These are phyloP conservation scores for Tylopilus vinaceipallidus DNA, from an alignment of 768 basidiomycete species.

Conservation along the genomic window DNA sequence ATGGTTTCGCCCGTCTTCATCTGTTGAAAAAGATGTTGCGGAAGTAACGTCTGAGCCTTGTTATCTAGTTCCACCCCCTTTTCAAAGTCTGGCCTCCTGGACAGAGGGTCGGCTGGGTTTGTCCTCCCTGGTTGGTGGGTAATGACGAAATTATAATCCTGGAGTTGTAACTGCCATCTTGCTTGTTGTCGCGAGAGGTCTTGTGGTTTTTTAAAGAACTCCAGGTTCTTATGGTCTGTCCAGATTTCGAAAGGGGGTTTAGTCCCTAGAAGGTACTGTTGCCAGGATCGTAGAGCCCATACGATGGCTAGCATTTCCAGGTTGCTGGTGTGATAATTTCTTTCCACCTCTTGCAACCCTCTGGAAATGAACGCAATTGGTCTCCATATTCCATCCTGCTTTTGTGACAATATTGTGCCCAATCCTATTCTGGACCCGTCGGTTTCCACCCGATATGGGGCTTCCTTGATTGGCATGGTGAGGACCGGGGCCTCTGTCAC, in stretches of 20 bases:
- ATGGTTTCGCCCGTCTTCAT: too few species aligned
- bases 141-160: too few species aligned
- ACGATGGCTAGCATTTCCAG: slow-evolving; percentile 2
- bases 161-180: background rate
- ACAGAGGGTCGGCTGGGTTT: too few species aligned
- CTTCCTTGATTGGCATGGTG: too few species aligned
- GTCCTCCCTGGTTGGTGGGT: too few species aligned
- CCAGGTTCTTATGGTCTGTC: slow-evolving; percentile 40
- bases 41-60: too few species aligned
- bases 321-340: slow-evolving; percentile 1
- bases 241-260: slow-evolving; percentile 18
- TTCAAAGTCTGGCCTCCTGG: too few species aligned
- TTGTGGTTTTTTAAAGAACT: slow-evolving; percentile 29
- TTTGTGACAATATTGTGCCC: background rate
- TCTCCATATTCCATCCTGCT: background rate
- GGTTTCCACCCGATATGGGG: background rate
- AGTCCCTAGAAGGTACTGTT: background rate
- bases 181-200: background rate
- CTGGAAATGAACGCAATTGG: background rate
- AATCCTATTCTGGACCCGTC: background rate
- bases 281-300: accelerated
- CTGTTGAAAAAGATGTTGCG: too few species aligned
- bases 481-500: too few species aligned
- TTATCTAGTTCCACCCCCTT: too few species aligned
- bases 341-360: background rate